phyloP scores from a whole-genome alignment of 1,139 yeast species.

The Geotrichum bryndzae region DNA sequence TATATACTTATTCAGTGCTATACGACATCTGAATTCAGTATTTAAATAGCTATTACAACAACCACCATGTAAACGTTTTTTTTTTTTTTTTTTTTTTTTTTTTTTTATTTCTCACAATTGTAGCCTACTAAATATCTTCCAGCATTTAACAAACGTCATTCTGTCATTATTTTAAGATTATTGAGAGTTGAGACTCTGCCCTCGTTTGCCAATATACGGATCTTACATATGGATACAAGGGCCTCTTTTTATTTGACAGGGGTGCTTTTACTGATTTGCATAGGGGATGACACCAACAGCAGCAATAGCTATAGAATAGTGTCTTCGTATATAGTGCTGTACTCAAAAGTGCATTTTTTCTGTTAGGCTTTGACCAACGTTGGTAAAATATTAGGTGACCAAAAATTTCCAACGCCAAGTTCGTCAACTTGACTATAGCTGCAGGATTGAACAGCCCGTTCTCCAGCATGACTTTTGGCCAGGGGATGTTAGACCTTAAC shows the following conservation, averaged over 20 bases:
- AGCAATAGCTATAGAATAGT: not conserved
- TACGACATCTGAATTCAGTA: too few species aligned
- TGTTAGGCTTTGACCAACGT: not conserved
- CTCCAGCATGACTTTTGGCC: not conserved
- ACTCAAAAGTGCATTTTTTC: not conserved
- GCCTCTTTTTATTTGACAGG: not conserved
- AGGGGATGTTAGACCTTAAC: not conserved
- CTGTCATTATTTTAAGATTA: not conserved
- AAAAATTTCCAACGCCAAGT: not conserved
- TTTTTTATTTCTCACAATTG: too few species aligned
- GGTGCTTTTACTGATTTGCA: not conserved
- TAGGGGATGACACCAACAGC: not conserved
- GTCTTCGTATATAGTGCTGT: not conserved
- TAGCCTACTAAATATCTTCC: too few species aligned
- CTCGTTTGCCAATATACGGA: not conserved
- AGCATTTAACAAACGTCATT: not conserved
- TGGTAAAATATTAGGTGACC: not conserved
- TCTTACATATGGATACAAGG: not conserved
- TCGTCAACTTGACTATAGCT: not conserved
- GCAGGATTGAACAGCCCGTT: not conserved
- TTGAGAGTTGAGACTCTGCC: not conserved
- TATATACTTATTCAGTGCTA: too few species aligned
- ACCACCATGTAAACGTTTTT: too few species aligned
- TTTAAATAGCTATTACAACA: too few species aligned
- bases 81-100: too few species aligned